These are phyloP conservation scores for Fraxinus velutina DNA, from an alignment of 305 asterid species.

Conservation along the genomic window DNA sequence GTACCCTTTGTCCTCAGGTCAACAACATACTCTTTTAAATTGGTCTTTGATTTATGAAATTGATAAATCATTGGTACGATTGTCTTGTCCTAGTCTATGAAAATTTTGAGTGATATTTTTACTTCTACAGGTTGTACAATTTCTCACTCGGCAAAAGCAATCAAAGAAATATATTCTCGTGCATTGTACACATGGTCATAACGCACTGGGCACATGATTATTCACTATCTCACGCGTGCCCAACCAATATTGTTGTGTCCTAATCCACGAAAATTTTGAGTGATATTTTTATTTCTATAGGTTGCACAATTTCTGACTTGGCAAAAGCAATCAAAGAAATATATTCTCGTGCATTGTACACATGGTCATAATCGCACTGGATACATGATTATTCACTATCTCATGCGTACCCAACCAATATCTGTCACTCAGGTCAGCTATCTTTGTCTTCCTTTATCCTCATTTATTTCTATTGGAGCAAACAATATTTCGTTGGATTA, in stretches of 20 bases:
- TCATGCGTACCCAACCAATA: slow-evolving; percentile 65
- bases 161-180: no score
- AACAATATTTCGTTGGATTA: background rate
- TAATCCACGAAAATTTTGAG: slow-evolving; percentile 10
- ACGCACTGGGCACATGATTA: no score
- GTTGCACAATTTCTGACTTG: slow-evolving; percentile 60
- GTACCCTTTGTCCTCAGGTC: background rate
- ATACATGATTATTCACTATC: slow-evolving; percentile 87
- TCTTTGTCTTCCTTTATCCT: slow-evolving; percentile 6
- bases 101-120: slow-evolving; percentile 1
- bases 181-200: no score
- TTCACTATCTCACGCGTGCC: no score
- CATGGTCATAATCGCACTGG: slow-evolving; percentile 76
- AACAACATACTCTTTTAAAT: slow-evolving; percentile 2
- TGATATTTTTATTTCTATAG: slow-evolving; percentile 30
- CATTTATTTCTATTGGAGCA: background rate
- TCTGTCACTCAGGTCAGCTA: slow-evolving; percentile 79
- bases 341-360: slow-evolving; percentile 88
- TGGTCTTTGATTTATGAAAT: background rate
- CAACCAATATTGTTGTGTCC: background rate
- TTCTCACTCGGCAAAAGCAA: slow-evolving; percentile 44
- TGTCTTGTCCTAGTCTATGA: slow-evolving; percentile 6
- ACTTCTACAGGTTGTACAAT: slow-evolving; percentile 50
- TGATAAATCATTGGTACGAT: background rate
- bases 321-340: slow-evolving; percentile 64